Evolutionary conservation across 2,329 filamentous ascomycete genomes (phyloP).

Genomic region (Fusarium sp.): DNA sequence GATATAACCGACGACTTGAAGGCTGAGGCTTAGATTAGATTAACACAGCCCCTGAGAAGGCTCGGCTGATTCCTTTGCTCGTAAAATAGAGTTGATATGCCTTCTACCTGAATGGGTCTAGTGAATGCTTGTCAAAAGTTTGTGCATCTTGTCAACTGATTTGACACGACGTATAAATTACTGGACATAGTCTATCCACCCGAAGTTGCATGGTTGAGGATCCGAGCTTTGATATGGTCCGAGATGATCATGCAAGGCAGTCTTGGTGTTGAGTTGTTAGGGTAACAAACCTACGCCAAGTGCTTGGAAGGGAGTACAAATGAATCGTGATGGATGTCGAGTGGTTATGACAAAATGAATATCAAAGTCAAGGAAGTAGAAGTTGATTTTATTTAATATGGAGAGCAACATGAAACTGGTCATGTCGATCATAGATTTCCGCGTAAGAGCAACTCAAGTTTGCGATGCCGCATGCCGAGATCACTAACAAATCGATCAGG

Average conservation of each 20-base stretch:
- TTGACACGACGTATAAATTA: not conserved
- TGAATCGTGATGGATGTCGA: not conserved
- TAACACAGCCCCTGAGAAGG: not conserved
- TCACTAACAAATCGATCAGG: slow-evolving; percentile 29
- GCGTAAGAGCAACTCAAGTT: not conserved
- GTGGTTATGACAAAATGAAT: not conserved
- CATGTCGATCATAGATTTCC: not conserved
- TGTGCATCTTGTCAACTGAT: not conserved
- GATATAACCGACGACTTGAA: not conserved
- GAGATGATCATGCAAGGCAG: not conserved
- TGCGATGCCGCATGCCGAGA: slow-evolving; percentile 35
- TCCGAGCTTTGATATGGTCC: not conserved
- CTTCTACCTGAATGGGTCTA: not conserved
- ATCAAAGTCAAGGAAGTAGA: not conserved
- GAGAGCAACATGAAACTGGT: not conserved
- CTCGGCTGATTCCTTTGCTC: not conserved
- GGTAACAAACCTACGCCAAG: slow-evolving; percentile 1
- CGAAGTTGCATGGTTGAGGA: not conserved
- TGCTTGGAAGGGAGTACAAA: not conserved
- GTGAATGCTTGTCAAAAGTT: not conserved
- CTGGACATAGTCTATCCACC: not conserved
- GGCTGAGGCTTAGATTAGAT: not conserved
- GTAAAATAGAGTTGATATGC: not conserved
- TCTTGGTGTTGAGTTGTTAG: slow-evolving; percentile 1
- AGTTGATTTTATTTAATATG: not conserved